These are phyloP conservation scores for Hypomyces perniciosus DNA, from an alignment of 2,329 filamentous ascomycete genomes.

Conservation along the genomic window DNA sequence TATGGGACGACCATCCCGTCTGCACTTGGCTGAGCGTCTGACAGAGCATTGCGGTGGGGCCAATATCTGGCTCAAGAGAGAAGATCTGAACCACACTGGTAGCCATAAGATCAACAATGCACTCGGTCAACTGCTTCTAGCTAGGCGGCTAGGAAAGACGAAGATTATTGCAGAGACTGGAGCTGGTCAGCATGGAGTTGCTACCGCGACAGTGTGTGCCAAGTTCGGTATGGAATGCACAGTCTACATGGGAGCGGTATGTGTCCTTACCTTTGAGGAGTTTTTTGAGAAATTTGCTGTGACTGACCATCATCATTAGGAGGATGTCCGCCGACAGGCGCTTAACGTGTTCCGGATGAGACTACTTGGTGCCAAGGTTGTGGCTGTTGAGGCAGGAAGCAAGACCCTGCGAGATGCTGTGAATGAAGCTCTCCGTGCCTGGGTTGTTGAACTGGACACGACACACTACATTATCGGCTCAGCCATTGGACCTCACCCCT, in stretches of 20 bases:
- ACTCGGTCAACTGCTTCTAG: conserved; percentile 84
- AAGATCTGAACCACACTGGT: conserved; percentile 96
- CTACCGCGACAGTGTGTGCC: conserved; percentile 93
- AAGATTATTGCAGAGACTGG: conserved; percentile 98
- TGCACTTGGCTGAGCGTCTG: conserved; percentile 82
- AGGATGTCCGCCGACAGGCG: conserved; percentile 92
- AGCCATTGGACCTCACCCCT: conserved; percentile 94
- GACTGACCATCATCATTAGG: conserved; percentile 35
- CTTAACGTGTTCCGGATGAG: conserved; percentile 99
- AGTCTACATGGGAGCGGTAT: conserved; percentile 87
- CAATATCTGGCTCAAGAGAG: conserved; percentile 95
- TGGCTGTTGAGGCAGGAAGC: conserved; percentile 87
- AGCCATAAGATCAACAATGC: conserved; percentile 99
- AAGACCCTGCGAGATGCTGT: conserved; percentile 80
- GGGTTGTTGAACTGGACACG: conserved; percentile 87
- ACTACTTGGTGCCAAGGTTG: conserved; percentile 84
- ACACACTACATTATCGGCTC: conserved; percentile 99
- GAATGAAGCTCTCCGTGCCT: conserved; percentile 90
- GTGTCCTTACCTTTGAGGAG: conserved; percentile 16
- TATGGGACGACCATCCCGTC: conserved; percentile 89
- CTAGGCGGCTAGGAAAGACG: conserved; percentile 81
- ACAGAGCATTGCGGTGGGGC: conserved; percentile 87
- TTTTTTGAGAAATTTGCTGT: background rate
- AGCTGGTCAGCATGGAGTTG: conserved; percentile 95
- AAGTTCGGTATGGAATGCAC: conserved; percentile 98